Evolutionary conservation across 2,329 filamentous ascomycete species (phyloP), one percentile per base, ranked within the genome.

Genomic region (Colletotrichum karsti): DNA sequence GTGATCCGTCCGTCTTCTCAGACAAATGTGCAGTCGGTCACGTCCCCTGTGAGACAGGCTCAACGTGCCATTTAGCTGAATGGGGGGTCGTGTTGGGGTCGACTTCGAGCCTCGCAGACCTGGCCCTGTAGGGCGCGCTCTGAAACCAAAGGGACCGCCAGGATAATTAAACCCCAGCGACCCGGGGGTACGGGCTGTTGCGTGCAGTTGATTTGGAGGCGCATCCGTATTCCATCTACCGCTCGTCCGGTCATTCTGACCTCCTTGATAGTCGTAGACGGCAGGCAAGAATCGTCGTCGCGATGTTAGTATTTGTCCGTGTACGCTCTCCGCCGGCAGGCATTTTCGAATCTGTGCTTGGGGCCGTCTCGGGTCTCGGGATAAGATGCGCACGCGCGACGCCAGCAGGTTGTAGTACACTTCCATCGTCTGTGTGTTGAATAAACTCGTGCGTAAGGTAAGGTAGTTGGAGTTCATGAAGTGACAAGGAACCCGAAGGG

Each of bases 401-500:
- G 10, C 12, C n/a, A 15, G 42, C 26, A 20, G 13, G n/a, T n/a
- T n/a, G n/a, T 41, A 54, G 24, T 44, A 10, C n/a, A n/a, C n/a
- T n/a, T n/a, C 39, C 28, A 46, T 22, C 41, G 26, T 60, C 35
- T 46, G 46, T 39, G 39, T 35, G 35, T 57, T 26, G 39, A 28
- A 41, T 30, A 33, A 37, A 42, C 37, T n/a, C 15, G 37, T 41
- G 8, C 33, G 13, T 9, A 35, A 35, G 18, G 15, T 41, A 12
- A 41, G 39, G 50, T 33, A 28, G 35, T 42, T 18, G 33, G 30
- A 22, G 44, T 46, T 22, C 13, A 30, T 30, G 22, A 30, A 18
- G 33, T 12, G 18, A n/a, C 48, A 53, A 20, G 50, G 33, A 26
- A n/a, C 60, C 61, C 37, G 22, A 65, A 65, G 15, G 30, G 65